Evolutionary conservation across 2,329 filamentous ascomycete species (phyloP).

Genomic region (Clathrospora elynae): DNA sequence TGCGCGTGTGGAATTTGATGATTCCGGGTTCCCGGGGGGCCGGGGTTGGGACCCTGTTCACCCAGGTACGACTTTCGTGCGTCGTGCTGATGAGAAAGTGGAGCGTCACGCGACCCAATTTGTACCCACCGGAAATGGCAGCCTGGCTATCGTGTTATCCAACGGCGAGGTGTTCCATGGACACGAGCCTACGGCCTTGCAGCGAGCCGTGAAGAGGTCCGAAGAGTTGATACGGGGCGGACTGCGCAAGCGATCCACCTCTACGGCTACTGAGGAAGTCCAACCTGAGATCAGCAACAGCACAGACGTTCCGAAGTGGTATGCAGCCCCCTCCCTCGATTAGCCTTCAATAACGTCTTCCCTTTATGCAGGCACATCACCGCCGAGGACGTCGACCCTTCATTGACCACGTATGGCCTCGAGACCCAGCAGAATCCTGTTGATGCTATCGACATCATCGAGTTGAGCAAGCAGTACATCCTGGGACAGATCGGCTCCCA

Average conservation of each 20-base stretch:
- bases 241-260: not conserved
- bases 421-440: conserved; percentile 10
- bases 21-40: not conserved
- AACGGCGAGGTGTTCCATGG: not conserved
- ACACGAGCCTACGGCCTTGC: not conserved
- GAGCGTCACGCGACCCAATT: not conserved
- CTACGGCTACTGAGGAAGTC: not conserved
- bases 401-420: conserved; percentile 7
- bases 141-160: not conserved
- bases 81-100: not conserved
- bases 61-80: not conserved
- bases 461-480: conserved; percentile 10
- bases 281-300: not conserved
- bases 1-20: not conserved
- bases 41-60: not conserved
- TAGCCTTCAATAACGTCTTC: not conserved
- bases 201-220: not conserved
- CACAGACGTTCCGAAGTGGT: not conserved
- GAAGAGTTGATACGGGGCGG: not conserved
- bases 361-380: conserved; percentile 5
- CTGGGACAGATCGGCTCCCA: conserved; percentile 7
- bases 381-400: conserved; percentile 2
- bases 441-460: conserved; percentile 12
- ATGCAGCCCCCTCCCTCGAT: not conserved
- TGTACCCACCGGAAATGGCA: not conserved